A percentile compares a stretch with the other conserved stretches of the same genome.
These are phyloP conservation scores for Jamesozyma hellenica DNA, from an alignment of 805 yeast species.

Conservation along the genomic window DNA sequence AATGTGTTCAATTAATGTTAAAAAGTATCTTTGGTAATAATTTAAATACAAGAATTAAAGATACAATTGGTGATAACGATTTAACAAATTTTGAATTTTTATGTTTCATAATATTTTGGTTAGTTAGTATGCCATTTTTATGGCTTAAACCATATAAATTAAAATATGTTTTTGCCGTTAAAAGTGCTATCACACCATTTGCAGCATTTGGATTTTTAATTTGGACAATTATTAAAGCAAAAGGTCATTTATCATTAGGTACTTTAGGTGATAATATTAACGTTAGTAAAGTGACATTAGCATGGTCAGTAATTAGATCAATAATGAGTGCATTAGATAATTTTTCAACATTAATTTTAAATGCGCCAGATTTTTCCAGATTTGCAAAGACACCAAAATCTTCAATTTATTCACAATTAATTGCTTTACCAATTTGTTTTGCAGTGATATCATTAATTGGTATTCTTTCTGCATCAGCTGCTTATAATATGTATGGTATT, in stretches of 20 bases:
- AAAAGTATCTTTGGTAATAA: conserved; percentile 65
- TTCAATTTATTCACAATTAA: conserved; percentile 46
- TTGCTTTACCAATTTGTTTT: conserved; percentile 68
- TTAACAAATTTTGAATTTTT: conserved; percentile 64
- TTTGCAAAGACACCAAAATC: conserved; percentile 52
- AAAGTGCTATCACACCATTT: conserved; percentile 67
- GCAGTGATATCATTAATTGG: conserved; percentile 79
- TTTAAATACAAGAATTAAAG: conserved; percentile 50
- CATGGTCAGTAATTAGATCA: conserved; percentile 76
- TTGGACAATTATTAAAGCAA: conserved; percentile 76
- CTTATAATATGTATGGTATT: conserved; percentile 53
- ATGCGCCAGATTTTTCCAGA: conserved; percentile 85
- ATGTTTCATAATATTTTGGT: conserved; percentile 75
- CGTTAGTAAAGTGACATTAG: conserved; percentile 43
- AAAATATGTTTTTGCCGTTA: conserved; percentile 74
- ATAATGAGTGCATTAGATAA: conserved; percentile 76
- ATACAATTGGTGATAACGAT: conserved; percentile 47
- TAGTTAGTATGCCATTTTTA: conserved; percentile 65
- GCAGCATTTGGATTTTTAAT: conserved; percentile 77
- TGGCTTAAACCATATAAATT: conserved; percentile 78
- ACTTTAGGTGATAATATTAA: conserved; percentile 13
- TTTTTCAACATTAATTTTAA: conserved; percentile 79
- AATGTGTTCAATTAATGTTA: conserved; percentile 73
- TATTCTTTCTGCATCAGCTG: conserved; percentile 73
- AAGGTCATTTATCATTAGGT: conserved; percentile 39